Evolutionary conservation across 345 rosid species (phyloP), one percentile per base, ranked within the genome.

Genomic region (Lenwebbia sp.): DNA sequence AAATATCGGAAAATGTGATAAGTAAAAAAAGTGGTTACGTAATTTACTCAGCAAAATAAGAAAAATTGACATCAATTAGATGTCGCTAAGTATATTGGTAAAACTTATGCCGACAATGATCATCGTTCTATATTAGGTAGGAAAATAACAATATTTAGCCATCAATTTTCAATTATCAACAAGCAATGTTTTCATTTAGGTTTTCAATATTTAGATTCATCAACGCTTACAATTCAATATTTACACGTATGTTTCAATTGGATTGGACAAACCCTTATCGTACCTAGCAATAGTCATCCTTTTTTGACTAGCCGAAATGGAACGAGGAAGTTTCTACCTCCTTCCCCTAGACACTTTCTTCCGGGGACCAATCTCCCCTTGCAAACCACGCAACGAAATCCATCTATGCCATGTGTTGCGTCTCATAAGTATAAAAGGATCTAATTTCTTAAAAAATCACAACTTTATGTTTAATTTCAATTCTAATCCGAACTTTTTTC

Each of bases 81-180:
- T 54, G 21, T 21, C 56, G 10, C 23, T 54, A 17, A 65, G 33
- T 2, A 5, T 5, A 70, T 33, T 19, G 47, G 25, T 19, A 65
- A 65, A 17, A 33, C 6, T 17, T 17, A 33, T 65, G 4, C 12
- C 0, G 0, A 65, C 9, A 19, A 17, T 3, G 1, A 9, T 70
- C 44, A 9, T 2, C 25, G 0, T 70, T 33, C 25, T 4, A 33
- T 33, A 17, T 33, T 19, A 70, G 21, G 6, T 33, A 33, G 78
- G 76, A 9, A 33, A 70, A 19, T 19, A 30, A 70, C 2, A 22
- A 9, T 70, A 70, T 33, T 5, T 70, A 70, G 25, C 78, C 78
- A 70, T 33, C 12, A 4, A 9, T 70, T 19, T 33, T 70, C 6
- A 19, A 70, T 70, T 22, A 70, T 15, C 75, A 3, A 28, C 22